phyloP scores from a whole-genome alignment of 257 asterid genomes.

The Leonotis leonurus region DNA sequence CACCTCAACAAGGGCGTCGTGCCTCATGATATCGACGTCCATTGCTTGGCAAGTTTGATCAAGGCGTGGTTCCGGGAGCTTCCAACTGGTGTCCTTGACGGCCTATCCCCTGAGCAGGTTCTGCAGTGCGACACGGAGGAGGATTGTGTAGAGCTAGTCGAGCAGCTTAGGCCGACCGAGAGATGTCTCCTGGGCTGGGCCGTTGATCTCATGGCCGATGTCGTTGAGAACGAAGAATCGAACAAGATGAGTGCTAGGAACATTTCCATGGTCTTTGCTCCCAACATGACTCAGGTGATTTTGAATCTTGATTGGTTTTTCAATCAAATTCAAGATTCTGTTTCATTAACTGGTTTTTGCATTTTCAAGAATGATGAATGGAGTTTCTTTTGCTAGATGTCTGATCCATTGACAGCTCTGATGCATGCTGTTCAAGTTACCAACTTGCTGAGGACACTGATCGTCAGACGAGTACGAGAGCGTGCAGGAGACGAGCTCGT shows the following conservation, averaged over 20 bases:
- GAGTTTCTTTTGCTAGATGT: constrained; percentile 38
- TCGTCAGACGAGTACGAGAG: constrained; percentile 48
- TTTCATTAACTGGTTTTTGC: not conserved
- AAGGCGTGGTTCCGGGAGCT: constrained; percentile 93
- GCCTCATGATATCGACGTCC: constrained; percentile 72
- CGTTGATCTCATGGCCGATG: constrained; percentile 89
- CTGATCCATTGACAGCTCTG: constrained; percentile 85
- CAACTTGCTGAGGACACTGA: constrained; percentile 69
- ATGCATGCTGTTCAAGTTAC: constrained; percentile 93
- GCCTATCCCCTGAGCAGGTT: constrained; percentile 67
- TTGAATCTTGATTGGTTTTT: not conserved
- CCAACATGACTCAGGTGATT: constrained; percentile 86
- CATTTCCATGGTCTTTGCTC: constrained; percentile 89
- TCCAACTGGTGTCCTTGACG: constrained; percentile 81
- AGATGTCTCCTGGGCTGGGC: constrained; percentile 77
- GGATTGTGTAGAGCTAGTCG: constrained; percentile 49
- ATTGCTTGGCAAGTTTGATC: constrained; percentile 76
- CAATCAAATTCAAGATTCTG: not conserved
- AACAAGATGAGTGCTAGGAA: constrained; percentile 91
- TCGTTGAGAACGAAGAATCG: constrained; percentile 63
- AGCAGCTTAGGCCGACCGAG: constrained; percentile 61
- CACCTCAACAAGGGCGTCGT: constrained; percentile 72
- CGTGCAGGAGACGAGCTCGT: constrained; percentile 38
- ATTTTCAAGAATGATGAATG: not conserved
- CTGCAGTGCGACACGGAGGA: constrained; percentile 58